Evolutionary conservation across 1,284 basidiomycete species (phyloP), one percentile per base, ranked within the genome.

Genomic region (Ceratobasidium sp.): DNA sequence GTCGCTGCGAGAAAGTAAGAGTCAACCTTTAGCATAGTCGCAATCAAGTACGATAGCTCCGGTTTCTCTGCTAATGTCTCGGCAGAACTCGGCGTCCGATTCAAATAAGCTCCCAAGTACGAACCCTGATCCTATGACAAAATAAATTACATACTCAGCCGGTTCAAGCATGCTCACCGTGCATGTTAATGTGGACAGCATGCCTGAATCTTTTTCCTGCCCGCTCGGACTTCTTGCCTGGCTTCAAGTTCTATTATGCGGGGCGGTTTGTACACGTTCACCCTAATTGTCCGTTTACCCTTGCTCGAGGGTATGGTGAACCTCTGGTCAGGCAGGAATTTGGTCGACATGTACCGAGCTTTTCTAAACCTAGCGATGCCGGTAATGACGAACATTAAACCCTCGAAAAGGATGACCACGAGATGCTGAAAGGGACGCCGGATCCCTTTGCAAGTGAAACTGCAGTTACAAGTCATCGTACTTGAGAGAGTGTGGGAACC

Each of bases 111-210:
- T 71, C 6, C 76, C 76, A 34, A 68, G 19, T 6, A 59, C 29
- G 44, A 71, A 76, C 22, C 76, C 76, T 11, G 67, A 69, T 22
- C 67, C 67, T 69, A 15, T 43, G 37, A 37, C 15, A 22, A 43
- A 46, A 8, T 9, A 54, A 54, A n/a, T 34, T 68, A 19, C 51
- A 11, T n/a, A 40, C 29, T 34, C 17, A 52, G 32, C 1, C 43
- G 13, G 6, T 4, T 2, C 32, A 11, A 9, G 7, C 0, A 4
- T 22, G 40, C 59, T 56, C 44, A 51, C 76, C 76, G 49, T 77
- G 76, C 7, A 67, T 15, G 32, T 77, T 77, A 44, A 77, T 75
- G 51, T 77, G 71, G 37, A 75, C 71, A 19, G 76, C 62, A 44
- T 66, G 52, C 52, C 44, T 66, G 17, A 44, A 17, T n/a, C 29